phyloP scores from a whole-genome alignment of 805 yeast species.

The Schwanniomyces yamadae region DNA sequence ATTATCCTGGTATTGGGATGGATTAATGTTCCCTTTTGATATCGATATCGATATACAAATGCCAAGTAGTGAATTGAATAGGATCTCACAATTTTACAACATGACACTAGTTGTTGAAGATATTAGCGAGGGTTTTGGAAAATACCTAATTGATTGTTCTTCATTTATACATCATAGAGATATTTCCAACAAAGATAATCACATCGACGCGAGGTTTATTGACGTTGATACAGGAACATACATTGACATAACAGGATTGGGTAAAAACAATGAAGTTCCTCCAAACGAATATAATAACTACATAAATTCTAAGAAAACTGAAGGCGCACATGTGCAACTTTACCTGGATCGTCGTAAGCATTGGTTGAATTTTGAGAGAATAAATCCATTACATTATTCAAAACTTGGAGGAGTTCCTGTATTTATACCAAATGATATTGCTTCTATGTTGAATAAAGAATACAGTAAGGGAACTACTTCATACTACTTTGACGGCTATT shows the following conservation, averaged over 20 bases:
- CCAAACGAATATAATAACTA: conserved; percentile 18
- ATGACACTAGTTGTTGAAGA: conserved; percentile 27
- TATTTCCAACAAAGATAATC: conserved; percentile 20
- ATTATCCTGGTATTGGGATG: conserved; percentile 27
- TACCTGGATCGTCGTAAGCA: conserved; percentile 36
- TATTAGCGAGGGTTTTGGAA: conserved; percentile 21
- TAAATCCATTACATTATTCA: conserved; percentile 54
- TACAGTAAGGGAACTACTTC: conserved; percentile 23
- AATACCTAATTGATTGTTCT: conserved; percentile 23
- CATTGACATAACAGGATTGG: conserved; percentile 52
- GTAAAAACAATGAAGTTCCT: conserved; percentile 17
- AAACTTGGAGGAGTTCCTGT: conserved; percentile 53
- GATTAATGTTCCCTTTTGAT: conserved; percentile 24
- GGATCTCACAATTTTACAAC: conserved; percentile 19
- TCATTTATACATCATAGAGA: conserved; percentile 24
- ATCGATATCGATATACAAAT: conserved; percentile 24
- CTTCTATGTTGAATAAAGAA: conserved; percentile 26
- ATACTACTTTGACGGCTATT: conserved; percentile 18
- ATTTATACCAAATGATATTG: conserved; percentile 27
- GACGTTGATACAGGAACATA: conserved; percentile 57
- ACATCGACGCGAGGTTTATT: conserved; percentile 47
- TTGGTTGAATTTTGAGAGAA: conserved; percentile 29
- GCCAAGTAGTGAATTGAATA: conserved; percentile 21
- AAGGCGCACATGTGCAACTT: conserved; percentile 18
- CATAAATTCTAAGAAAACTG: conserved; percentile 17